Evolutionary conservation across 495 filamentous ascomycete genomes (phyloP), one percentile per base, ranked within the genome.

Genomic region (Delitschia confertaspora): DNA sequence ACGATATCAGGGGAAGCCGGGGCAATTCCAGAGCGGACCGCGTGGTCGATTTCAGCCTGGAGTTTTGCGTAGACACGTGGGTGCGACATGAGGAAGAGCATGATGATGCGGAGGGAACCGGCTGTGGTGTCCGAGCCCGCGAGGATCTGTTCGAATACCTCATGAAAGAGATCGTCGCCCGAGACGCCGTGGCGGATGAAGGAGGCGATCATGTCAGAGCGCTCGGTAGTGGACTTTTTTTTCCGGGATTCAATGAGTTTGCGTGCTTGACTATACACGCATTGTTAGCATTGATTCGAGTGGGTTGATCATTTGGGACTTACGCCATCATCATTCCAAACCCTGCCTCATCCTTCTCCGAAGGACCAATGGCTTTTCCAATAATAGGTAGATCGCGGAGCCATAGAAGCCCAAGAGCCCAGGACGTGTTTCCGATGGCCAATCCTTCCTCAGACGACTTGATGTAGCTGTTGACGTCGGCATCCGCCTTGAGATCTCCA

Each of bases 381-480:
- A 54, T 21, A 22, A 54, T 32, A 2, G 45, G 51, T n/a, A 45
- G 24, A 10, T 44, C 31, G 30, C 30, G 51, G n/a, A 54, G 25
- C 51, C 51, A 54, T 1, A 22, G 7, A 16, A 33, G 44, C 1
- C 51, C 51, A 1, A 54, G 33, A 9, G 33, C 51, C 18, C 33
- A 54, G 1, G 45, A 22, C 22, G 36, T 10, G 24, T 54, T 54
- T 4, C 25, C 45, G 31, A 54, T 54, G 1, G 4, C 10, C 13
- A 54, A 40, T 5, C 51, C 51, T 17, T 64, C 58, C 25, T 69
- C 64, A 1, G 57, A 33, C 6, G 61, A 61, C 33, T 58, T 47
- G 24, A 75, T 58, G 43, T 72, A 75, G 26, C 65, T 65, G 42
- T 68, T 63, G 11, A 69, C 53, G 51, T 80, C 75, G 1, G 45